Evolutionary conservation across 140 eudicot genomes (phyloP).

Genomic region (Oenanthe javanica): DNA sequence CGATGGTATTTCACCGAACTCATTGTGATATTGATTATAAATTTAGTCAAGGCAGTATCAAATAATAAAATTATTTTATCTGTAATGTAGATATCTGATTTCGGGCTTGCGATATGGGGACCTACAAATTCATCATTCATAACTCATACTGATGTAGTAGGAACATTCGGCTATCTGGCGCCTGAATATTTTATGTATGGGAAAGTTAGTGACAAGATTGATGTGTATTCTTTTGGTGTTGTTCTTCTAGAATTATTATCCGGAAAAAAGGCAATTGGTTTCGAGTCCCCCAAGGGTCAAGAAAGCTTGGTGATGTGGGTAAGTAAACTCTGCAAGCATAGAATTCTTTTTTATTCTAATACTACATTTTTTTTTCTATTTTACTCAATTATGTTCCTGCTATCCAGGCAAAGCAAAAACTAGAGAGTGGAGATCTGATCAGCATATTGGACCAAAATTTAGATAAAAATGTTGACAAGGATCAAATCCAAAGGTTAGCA

Average conservation of each 20-base stretch:
- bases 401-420: slow-evolving; percentile 66
- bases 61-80: slow-evolving; percentile 4
- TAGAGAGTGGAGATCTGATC: slow-evolving; percentile 50
- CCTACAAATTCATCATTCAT: slow-evolving; percentile 55
- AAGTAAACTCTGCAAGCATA: slow-evolving; percentile 24
- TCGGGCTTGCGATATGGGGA: slow-evolving; percentile 93
- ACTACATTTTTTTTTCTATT: background rate
- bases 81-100: slow-evolving; percentile 60
- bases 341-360: background rate
- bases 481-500: slow-evolving; percentile 61
- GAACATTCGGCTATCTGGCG: slow-evolving; percentile 96
- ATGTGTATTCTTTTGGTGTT: slow-evolving; percentile 89
- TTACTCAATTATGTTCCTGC: background rate
- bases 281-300: slow-evolving; percentile 60
- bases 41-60: background rate
- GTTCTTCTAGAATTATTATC: slow-evolving; percentile 84
- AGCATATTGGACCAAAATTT: slow-evolving; percentile 62
- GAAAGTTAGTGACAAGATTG: slow-evolving; percentile 86
- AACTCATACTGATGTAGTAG: slow-evolving; percentile 73
- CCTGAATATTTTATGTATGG: slow-evolving; percentile 99
- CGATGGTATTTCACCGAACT: slow-evolving; percentile 44
- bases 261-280: slow-evolving; percentile 67
- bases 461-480: slow-evolving; percentile 37
- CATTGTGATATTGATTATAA: background rate
- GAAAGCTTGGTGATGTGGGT: slow-evolving; percentile 99